Base-by-base conservation (phyloP, 768 basidiomycete species). In the Mycena galericulata region DNA sequence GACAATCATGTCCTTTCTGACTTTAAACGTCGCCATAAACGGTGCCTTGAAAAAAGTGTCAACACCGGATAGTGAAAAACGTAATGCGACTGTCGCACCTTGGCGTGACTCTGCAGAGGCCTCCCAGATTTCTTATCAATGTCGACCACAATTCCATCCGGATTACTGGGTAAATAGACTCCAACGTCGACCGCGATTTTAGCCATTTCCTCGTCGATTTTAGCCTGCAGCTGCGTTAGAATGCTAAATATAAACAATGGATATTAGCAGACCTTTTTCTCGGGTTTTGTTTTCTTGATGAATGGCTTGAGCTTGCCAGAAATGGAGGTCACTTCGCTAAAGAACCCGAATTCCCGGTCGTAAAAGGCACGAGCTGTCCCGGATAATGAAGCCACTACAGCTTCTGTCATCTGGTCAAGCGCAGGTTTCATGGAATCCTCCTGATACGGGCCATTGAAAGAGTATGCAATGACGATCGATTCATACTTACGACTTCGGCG, bases 11-110 rank as follows among this genome's bases (percentile, higher is more conserved):
- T 96, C 92, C 78, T 98, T 97, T 63, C 94, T 89, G 26, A 99
- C 98, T 84, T 97, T 98, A 86, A 99, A 99, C 1, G 97, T 98
- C 1, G 98, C 98, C 98, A 99, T 99, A 83, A 99, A 99, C 0
- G 98, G 98, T 12, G 98, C 97, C 96, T 98, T 66, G n/a, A 34
- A 38, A 41, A 62, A 50, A 6, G 12, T 20, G 32, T 62, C n/a
- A 66, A 70, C 9, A 61, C 32, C 56, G 26, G 60, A 49, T 22
- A 65, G 36, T 46, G 58, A 30, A 22, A 49, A 36, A 49, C 9
- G 41, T 18, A n/a, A n/a, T n/a, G n/a, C n/a, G 58, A 26, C n/a
- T 58, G 50, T 29, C 4, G 22, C 57, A 95, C 97, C 87, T 99
- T 99, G 15, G 98, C 98, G 73, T 99, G 98, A 76, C 94, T 96